Evolutionary conservation across 2,329 filamentous ascomycete genomes (phyloP).

Genomic region (Pseudogymnoascus sp.): DNA sequence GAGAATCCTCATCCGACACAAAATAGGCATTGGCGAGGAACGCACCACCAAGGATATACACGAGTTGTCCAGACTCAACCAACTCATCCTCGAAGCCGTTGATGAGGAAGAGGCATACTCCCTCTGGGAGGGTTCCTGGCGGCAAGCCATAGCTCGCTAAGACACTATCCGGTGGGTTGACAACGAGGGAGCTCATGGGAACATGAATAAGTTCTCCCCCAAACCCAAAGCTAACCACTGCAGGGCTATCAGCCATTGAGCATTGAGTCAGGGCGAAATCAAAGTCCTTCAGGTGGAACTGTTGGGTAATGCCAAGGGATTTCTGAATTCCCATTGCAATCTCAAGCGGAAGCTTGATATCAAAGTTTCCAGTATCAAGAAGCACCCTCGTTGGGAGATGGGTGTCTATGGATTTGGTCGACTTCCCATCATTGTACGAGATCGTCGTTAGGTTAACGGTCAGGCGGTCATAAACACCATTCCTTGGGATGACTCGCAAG

Average conservation of each 20-base stretch:
- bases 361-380: constrained; percentile 61
- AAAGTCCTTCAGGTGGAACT: constrained; percentile 30
- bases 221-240: constrained; percentile 47
- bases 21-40: constrained; percentile 51
- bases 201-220: constrained; percentile 45
- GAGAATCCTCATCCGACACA: constrained; percentile 44
- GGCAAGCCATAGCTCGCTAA: background rate
- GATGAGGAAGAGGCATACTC: background rate
- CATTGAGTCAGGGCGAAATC: constrained; percentile 56
- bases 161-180: constrained; percentile 23
- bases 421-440: constrained; percentile 32
- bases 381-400: constrained; percentile 48
- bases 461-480: constrained; percentile 51
- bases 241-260: constrained; percentile 34
- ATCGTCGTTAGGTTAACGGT: constrained; percentile 60
- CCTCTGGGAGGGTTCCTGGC: background rate
- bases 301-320: constrained; percentile 43
- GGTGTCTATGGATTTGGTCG: constrained; percentile 36
- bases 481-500: constrained; percentile 52
- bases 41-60: constrained; percentile 40
- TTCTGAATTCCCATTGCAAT: constrained; percentile 48
- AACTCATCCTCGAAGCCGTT: background rate
- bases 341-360: constrained; percentile 56
- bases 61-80: background rate
- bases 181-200: constrained; percentile 49